Evolutionary conservation across 306 rosid species (phyloP).

Genomic region (Cucurbita ficifolia): DNA sequence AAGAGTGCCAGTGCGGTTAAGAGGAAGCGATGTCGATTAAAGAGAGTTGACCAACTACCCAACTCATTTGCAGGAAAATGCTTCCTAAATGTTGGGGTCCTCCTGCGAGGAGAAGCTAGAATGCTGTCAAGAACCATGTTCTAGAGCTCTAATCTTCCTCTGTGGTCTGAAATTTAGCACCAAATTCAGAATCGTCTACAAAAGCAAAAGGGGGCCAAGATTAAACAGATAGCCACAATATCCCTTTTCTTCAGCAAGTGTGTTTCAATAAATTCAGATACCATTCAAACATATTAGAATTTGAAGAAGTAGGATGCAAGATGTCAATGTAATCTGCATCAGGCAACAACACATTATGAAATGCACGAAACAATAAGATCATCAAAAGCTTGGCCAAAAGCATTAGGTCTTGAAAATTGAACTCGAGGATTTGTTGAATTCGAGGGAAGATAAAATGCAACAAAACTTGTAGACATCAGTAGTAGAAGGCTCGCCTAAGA

Average conservation of each 20-base stretch:
- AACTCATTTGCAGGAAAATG: slow-evolving; percentile 42
- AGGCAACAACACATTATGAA: not conserved
- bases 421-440: not conserved
- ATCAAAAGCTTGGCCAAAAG: not conserved
- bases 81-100: slow-evolving; percentile 48
- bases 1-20: slow-evolving; percentile 52
- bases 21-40: slow-evolving; percentile 75
- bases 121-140: slow-evolving; percentile 71
- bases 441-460: not conserved
- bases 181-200: not conserved
- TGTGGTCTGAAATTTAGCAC: not conserved
- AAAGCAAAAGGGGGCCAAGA: not conserved
- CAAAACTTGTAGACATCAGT: not conserved
- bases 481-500: not conserved
- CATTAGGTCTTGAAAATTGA: not conserved
- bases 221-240: not conserved
- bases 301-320: not conserved
- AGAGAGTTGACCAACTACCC: slow-evolving; percentile 63
- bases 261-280: not conserved
- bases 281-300: not conserved
- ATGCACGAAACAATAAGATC: not conserved
- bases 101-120: slow-evolving; percentile 54
- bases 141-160: not conserved
- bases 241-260: not conserved
- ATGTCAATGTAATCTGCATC: not conserved